phyloP scores from a whole-genome alignment of 805 yeast genomes.

The Ogataea salicorniae region DNA sequence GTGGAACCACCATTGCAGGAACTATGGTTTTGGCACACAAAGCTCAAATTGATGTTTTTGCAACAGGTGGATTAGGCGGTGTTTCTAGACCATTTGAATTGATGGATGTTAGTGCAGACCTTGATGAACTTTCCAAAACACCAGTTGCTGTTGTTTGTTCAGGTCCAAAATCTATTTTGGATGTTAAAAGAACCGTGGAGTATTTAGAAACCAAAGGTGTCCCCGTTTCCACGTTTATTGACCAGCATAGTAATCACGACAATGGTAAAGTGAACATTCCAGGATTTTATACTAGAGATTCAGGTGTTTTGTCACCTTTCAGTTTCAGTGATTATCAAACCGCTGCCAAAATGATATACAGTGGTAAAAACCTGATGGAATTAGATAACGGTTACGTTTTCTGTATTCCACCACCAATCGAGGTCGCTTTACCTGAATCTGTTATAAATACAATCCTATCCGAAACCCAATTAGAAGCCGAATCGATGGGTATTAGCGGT shows the following conservation, averaged over 20 bases:
- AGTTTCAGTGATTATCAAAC: conserved; percentile 45
- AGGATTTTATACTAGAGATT: conserved; percentile 75
- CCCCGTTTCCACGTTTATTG: conserved; percentile 58
- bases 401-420: conserved; percentile 77
- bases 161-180: conserved; percentile 85
- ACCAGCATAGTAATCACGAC: conserved; percentile 34
- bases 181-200: conserved; percentile 76
- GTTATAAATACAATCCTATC: conserved; percentile 53
- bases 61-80: conserved; percentile 93
- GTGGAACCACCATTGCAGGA: conserved; percentile 88
- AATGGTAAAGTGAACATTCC: conserved; percentile 52
- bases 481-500: conserved; percentile 49
- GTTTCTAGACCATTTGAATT: conserved; percentile 74
- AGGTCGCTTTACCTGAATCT: conserved; percentile 49
- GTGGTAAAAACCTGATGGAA: conserved; percentile 41
- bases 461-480: conserved; percentile 55
- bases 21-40: conserved; percentile 75
- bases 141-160: conserved; percentile 89
- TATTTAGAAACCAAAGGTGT: conserved; percentile 90
- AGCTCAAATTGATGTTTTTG: conserved; percentile 81
- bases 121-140: conserved; percentile 77
- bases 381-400: conserved; percentile 67
- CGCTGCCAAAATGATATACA: conserved; percentile 59
- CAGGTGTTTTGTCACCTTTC: conserved; percentile 70
- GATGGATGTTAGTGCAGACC: conserved; percentile 82